Evolutionary conservation across 2,329 filamentous ascomycete species (phyloP).

Genomic region (Aspergillus versicolor): DNA sequence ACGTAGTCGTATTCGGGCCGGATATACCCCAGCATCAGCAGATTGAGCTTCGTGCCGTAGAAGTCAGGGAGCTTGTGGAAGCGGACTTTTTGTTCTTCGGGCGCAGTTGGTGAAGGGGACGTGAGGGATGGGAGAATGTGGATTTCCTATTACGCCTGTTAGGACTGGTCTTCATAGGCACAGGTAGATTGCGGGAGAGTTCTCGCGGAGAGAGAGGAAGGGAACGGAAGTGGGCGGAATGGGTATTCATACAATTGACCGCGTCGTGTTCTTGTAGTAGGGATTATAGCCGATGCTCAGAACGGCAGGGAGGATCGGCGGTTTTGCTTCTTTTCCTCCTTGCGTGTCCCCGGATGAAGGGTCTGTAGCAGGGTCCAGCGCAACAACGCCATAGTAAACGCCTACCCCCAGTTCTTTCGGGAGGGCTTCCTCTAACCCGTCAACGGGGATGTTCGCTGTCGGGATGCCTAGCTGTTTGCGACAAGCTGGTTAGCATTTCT

Average conservation of each 20-base stretch:
- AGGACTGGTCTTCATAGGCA: not conserved
- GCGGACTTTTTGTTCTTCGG: slow-evolving; percentile 17
- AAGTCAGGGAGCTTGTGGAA: slow-evolving; percentile 65
- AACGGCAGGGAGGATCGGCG: slow-evolving; percentile 74
- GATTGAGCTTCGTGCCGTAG: slow-evolving; percentile 75
- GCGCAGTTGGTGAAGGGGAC: slow-evolving; percentile 34
- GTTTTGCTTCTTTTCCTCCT: not conserved
- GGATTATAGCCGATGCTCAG: slow-evolving; percentile 97
- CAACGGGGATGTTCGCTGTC: slow-evolving; percentile 79
- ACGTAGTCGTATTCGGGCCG: slow-evolving; percentile 87
- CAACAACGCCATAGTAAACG: slow-evolving; percentile 92
- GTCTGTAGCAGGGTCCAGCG: slow-evolving; percentile 55
- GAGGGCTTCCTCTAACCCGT: slow-evolving; percentile 62
- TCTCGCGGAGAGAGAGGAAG: not conserved
- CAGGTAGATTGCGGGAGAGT: not conserved
- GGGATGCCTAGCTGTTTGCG: slow-evolving; percentile 78
- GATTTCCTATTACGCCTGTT: slow-evolving; percentile 58
- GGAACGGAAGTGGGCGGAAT: not conserved
- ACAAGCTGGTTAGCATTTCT: not conserved
- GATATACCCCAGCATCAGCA: slow-evolving; percentile 83
- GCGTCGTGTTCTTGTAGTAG: slow-evolving; percentile 88
- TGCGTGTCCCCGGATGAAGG: not conserved
- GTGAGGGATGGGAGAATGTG: slow-evolving; percentile 78
- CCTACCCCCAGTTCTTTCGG: slow-evolving; percentile 64
- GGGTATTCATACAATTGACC: slow-evolving; percentile 63